A percentile compares a stretch with the other conserved stretches of the same genome.
phyloP scores from a whole-genome alignment of 352 stramenopile genomes.

The Phytophthora sojae region DNA sequence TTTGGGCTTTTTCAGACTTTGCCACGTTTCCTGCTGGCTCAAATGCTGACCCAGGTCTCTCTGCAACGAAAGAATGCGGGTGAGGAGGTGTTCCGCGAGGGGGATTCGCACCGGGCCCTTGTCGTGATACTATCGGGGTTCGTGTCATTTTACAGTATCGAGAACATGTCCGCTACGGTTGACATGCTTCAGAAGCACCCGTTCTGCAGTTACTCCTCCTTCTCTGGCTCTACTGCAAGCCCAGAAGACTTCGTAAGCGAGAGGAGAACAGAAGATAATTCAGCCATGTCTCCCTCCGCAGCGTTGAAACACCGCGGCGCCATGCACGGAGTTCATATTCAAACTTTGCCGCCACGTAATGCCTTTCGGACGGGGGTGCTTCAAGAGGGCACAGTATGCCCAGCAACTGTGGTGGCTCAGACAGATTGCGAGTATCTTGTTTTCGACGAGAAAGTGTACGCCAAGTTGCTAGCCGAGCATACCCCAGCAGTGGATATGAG shows the following conservation, averaged over 20 bases:
- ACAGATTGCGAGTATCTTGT: slow-evolving; percentile 63
- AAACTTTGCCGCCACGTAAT: slow-evolving; percentile 60
- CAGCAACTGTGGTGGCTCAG: slow-evolving; percentile 61
- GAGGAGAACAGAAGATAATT: slow-evolving; percentile 5
- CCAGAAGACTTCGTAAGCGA: slow-evolving; percentile 40
- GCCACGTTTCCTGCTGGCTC: slow-evolving; percentile 48
- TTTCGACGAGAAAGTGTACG: slow-evolving; percentile 56
- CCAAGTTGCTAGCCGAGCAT: slow-evolving; percentile 46
- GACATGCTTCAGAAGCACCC: slow-evolving; percentile 73
- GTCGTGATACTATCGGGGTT: slow-evolving; percentile 64
- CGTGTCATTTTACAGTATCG: slow-evolving; percentile 67
- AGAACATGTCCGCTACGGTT: slow-evolving; percentile 58
- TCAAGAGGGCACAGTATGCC: slow-evolving; percentile 44
- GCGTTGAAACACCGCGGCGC: slow-evolving; percentile 42
- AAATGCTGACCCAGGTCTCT: slow-evolving; percentile 42
- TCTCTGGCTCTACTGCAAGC: slow-evolving; percentile 41
- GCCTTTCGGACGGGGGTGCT: slow-evolving; percentile 67
- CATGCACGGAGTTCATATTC: slow-evolving; percentile 65
- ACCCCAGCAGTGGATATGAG: slow-evolving; percentile 43
- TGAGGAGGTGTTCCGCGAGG: slow-evolving; percentile 66
- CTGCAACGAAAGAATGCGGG: slow-evolving; percentile 53
- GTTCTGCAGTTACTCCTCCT: slow-evolving; percentile 57
- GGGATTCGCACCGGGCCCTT: slow-evolving; percentile 39
- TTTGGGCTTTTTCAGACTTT: slow-evolving; percentile 48
- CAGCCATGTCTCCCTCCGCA: background rate